These are phyloP conservation scores for Neurospora intermedia DNA, from an alignment of 495 filamentous ascomycete species.

Conservation along the genomic window DNA sequence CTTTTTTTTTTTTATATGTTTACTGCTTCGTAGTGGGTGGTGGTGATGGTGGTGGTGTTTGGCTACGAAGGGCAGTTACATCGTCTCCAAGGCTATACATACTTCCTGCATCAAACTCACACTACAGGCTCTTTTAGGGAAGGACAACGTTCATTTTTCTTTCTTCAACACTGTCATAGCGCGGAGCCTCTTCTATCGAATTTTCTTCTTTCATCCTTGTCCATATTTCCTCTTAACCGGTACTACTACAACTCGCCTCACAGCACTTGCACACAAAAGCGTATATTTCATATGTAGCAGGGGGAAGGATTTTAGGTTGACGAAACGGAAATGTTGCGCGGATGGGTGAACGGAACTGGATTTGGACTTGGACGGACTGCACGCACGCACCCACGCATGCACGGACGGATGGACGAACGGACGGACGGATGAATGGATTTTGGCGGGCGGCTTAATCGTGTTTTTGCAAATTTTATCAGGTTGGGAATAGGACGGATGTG, in stretches of 20 bases:
- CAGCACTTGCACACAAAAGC: background rate
- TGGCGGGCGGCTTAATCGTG: background rate
- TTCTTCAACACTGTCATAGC: background rate
- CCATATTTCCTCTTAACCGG: background rate
- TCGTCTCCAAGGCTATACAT: background rate
- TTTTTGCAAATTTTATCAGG: background rate
- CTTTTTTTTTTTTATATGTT: background rate
- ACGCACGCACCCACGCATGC: background rate
- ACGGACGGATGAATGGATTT: background rate
- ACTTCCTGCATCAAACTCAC: background rate
- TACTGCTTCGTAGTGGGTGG: background rate
- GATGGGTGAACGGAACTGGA: background rate
- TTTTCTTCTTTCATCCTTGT: background rate
- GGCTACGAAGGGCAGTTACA: background rate
- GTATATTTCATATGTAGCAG: background rate
- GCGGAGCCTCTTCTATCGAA: background rate
- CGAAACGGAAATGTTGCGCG: background rate
- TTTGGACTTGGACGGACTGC: background rate
- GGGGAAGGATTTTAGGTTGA: background rate
- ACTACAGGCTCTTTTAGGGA: background rate
- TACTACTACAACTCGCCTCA: background rate
- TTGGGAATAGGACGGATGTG: background rate
- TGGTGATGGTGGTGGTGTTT: background rate
- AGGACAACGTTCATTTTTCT: background rate
- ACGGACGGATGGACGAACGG: background rate